Conservation (phyloP, 2,329 filamentous ascomycete genomes). For the Penicillium sp. region DNA sequence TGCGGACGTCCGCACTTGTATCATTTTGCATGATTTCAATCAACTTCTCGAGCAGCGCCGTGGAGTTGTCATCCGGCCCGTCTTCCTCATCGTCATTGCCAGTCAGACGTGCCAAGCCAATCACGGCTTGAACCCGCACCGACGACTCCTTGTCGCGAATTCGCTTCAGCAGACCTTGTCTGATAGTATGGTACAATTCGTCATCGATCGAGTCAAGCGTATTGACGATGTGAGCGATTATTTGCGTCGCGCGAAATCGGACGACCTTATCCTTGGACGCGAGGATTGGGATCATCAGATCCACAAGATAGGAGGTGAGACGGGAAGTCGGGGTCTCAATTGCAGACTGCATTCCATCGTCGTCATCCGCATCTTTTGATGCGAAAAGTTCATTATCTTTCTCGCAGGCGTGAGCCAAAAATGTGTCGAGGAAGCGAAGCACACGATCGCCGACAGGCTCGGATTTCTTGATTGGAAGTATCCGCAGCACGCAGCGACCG, state of each 20-base stretch:
- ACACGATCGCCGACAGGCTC: constrained; percentile 81
- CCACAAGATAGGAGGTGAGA: constrained; percentile 68
- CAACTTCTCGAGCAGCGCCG: constrained; percentile 72
- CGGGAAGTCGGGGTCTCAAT: constrained; percentile 79
- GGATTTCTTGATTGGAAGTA: constrained; percentile 84
- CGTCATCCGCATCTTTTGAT: constrained; percentile 58
- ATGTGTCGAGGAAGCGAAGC: constrained; percentile 80
- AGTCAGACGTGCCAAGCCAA: constrained; percentile 80
- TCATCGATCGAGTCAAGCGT: constrained; percentile 88
- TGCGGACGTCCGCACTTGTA: constrained; percentile 84
- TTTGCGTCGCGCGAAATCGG: constrained; percentile 81
- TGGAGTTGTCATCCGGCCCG: constrained; percentile 59
- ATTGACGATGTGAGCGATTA: constrained; percentile 86
- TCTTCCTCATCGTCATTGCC: constrained; percentile 64
- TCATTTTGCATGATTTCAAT: constrained; percentile 89
- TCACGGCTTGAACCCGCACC: constrained; percentile 84
- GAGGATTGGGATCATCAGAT: constrained; percentile 67
- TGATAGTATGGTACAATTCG: constrained; percentile 76
- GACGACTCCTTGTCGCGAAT: constrained; percentile 91
- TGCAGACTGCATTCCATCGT: constrained; percentile 64
- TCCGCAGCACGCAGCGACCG: constrained; percentile 70
- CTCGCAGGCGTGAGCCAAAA: constrained; percentile 63
- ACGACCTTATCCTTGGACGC: constrained; percentile 87
- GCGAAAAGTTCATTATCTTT: constrained; percentile 62
- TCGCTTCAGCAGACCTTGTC: constrained; percentile 72